phyloP scores from a whole-genome alignment of 2,329 filamentous ascomycete species.

The Alternaria sp. region DNA sequence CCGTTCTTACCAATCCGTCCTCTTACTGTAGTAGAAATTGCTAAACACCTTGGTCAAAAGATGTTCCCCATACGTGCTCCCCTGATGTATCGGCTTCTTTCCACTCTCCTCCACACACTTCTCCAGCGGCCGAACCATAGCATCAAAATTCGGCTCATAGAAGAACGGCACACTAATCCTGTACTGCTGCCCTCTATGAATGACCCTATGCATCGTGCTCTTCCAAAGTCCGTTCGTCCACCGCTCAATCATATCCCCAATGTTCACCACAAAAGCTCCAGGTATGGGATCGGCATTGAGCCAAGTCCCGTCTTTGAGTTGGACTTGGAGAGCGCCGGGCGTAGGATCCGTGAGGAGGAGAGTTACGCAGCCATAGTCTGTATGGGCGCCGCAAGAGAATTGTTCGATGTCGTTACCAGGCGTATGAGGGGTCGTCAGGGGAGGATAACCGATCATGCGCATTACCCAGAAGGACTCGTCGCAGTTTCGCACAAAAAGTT shows the following conservation, averaged over 20 bases:
- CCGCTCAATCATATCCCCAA: slow-evolving; percentile 60
- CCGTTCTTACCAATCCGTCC: slow-evolving; percentile 34
- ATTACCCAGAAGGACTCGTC: slow-evolving; percentile 52
- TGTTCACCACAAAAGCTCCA: slow-evolving; percentile 59
- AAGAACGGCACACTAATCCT: slow-evolving; percentile 60
- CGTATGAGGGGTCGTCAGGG: slow-evolving; percentile 22
- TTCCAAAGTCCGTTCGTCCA: slow-evolving; percentile 57
- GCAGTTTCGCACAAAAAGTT: slow-evolving; percentile 46
- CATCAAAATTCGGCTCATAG: slow-evolving; percentile 58
- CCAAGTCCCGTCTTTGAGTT: slow-evolving; percentile 55
- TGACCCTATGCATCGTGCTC: slow-evolving; percentile 57
- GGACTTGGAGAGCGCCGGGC: slow-evolving; percentile 55
- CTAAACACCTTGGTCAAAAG: slow-evolving; percentile 53
- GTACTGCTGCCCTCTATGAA: slow-evolving; percentile 52
- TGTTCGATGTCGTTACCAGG: slow-evolving; percentile 29
- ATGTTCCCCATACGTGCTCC: slow-evolving; percentile 55
- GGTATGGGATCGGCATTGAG: slow-evolving; percentile 56
- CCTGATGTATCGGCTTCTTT: slow-evolving; percentile 39
- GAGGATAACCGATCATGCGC: slow-evolving; percentile 53
- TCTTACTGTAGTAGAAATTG: slow-evolving; percentile 52
- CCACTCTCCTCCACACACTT: slow-evolving; percentile 50
- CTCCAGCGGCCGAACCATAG: slow-evolving; percentile 49
- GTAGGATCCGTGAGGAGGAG: slow-evolving; percentile 58
- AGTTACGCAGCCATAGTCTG: slow-evolving; percentile 60
- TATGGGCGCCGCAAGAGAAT: slow-evolving; percentile 54